Evolutionary conservation across 2,329 filamentous ascomycete genomes (phyloP).

Genomic region (Pyricularia sp.): DNA sequence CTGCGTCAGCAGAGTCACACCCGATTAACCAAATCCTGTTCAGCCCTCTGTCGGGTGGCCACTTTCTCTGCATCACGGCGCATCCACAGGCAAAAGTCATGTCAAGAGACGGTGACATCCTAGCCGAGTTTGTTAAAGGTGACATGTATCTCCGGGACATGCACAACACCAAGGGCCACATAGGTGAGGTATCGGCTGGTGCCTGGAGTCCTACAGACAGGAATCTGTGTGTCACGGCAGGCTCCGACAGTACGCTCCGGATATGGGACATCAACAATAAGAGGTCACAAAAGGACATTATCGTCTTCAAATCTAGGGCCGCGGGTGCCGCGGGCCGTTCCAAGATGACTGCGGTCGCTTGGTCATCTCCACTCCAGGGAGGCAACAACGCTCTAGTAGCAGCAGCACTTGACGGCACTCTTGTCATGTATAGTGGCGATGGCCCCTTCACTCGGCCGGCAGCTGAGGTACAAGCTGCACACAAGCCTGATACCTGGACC

Average conservation of each 20-base stretch:
- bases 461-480: conserved; percentile 74
- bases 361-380: conserved; percentile 67
- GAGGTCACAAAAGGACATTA: conserved; percentile 78
- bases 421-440: conserved; percentile 86
- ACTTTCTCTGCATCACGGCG: conserved; percentile 77
- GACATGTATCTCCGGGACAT: conserved; percentile 98
- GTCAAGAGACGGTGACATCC: conserved; percentile 71
- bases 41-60: conserved; percentile 65
- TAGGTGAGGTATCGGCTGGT: conserved; percentile 79
- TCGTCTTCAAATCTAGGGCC: conserved; percentile 91
- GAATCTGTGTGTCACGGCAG: conserved; percentile 78
- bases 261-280: conserved; percentile 97
- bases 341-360: conserved; percentile 85
- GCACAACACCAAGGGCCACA: conserved; percentile 94
- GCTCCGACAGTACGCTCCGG: conserved; percentile 85
- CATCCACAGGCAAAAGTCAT: conserved; percentile 84
- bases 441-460: conserved; percentile 73
- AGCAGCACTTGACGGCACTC: conserved; percentile 74
- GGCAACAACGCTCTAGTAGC: conserved; percentile 66
- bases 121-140: conserved; percentile 87
- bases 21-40: conserved; percentile 79
- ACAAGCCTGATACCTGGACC: conserved; percentile 76
- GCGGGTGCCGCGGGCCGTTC: conserved; percentile 79
- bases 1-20: conserved; percentile 66
- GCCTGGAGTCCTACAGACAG: conserved; percentile 83